Evolutionary conservation across 176 grass and related monocot genomes (phyloP).

Genomic region (Bolboschoenus planiculmis): DNA sequence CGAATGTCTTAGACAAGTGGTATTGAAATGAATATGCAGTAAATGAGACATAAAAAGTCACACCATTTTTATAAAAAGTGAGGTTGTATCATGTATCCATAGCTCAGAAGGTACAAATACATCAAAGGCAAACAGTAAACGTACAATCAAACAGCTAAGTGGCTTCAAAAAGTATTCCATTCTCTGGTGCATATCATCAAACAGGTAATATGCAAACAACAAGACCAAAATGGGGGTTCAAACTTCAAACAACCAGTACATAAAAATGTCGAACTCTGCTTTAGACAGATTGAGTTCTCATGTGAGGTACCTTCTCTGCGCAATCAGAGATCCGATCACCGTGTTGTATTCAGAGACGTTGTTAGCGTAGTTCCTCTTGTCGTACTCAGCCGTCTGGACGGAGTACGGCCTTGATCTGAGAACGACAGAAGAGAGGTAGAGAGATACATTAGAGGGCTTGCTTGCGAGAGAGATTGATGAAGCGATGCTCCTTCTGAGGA

Average conservation of each 20-base stretch:
- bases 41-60: not conserved
- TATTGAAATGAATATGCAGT: not conserved
- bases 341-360: slow-evolving; percentile 87
- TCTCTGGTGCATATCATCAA: slow-evolving; percentile 35
- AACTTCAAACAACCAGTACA: not conserved
- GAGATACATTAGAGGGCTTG: slow-evolving; percentile 26
- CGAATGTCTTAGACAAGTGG: not conserved
- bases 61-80: not conserved
- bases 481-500: slow-evolving; percentile 48
- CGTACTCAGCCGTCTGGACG: slow-evolving; percentile 44
- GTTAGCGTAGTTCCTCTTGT: slow-evolving; percentile 78
- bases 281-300: not conserved
- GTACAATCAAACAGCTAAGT: not conserved
- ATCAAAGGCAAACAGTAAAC: not conserved
- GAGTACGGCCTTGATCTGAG: not conserved
- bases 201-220: slow-evolving; percentile 30
- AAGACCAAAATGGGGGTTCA: not conserved
- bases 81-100: not conserved
- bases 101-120: not conserved
- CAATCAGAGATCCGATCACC: slow-evolving; percentile 77
- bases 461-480: slow-evolving; percentile 2
- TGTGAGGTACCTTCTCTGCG: slow-evolving; percentile 57
- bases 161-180: not conserved
- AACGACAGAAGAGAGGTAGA: not conserved
- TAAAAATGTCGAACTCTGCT: not conserved